Evolutionary conservation across 495 filamentous ascomycete species (phyloP).

Genomic region (Podospora conica): DNA sequence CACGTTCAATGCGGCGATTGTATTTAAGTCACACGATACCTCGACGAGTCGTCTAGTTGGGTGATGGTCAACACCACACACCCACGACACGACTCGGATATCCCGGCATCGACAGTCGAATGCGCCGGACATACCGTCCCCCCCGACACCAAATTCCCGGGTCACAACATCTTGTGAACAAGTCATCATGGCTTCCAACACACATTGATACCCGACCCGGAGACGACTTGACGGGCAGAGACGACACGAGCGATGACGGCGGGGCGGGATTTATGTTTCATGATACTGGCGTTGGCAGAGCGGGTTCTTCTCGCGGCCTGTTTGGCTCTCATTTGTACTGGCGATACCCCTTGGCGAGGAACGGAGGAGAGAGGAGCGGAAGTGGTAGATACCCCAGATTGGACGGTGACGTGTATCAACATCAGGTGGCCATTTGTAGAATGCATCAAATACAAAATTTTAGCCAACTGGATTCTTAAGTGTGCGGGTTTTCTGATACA

Average conservation of each 20-base stretch:
- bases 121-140: neutral
- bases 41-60: neutral
- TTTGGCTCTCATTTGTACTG: neutral
- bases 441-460: neutral
- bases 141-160: neutral
- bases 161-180: neutral
- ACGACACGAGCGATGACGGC: neutral
- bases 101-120: neutral
- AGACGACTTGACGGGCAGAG: neutral
- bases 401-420: neutral
- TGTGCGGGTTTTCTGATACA: too few species aligned
- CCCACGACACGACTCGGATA: neutral
- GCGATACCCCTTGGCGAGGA: neutral
- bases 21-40: conserved; percentile 20
- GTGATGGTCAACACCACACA: neutral
- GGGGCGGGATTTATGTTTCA: neutral
- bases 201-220: neutral
- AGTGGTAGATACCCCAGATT: neutral
- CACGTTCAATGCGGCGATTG: conserved; percentile 40
- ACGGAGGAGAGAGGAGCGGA: neutral
- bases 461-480: too few species aligned
- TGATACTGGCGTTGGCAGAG: neutral
- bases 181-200: neutral
- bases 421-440: neutral
- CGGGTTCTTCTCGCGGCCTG: neutral